Evolutionary conservation across 805 yeast species (phyloP), one percentile per base, ranked within the genome.

Genomic region (Ogataea pilisensis): DNA sequence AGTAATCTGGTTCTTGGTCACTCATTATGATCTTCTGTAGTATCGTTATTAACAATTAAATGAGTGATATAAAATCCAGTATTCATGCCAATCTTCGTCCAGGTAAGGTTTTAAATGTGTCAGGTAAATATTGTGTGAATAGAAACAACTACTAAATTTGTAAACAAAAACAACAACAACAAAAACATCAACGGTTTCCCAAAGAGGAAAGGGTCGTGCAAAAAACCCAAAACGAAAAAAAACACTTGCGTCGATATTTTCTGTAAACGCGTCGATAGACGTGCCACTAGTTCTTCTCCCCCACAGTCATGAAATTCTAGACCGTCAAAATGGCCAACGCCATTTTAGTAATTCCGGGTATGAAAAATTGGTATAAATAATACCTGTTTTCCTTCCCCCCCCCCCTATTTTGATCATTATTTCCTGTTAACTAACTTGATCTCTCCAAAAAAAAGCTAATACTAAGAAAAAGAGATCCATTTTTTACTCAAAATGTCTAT

Each of bases 401-500:
- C n/a, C n/a, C n/a, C n/a, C n/a, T n/a, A n/a, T n/a, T n/a, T n/a
- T n/a, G n/a, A n/a, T n/a, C n/a, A n/a, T n/a, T n/a, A n/a, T n/a
- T n/a, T n/a, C n/a, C n/a, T n/a, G n/a, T n/a, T n/a, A n/a, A n/a
- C n/a, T n/a, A n/a, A n/a, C n/a, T n/a, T n/a, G n/a, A n/a, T n/a
- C n/a, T n/a, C n/a, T n/a, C n/a, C n/a, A n/a, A n/a, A n/a, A n/a
- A n/a, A n/a, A n/a, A n/a, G n/a, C n/a, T n/a, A n/a, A n/a, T n/a
- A 22, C 26, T 7, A 22, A 22, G 26, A 22, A 22, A 22, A n/a
- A n/a, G n/a, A n/a, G n/a, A n/a, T n/a, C n/a, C n/a, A n/a, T n/a
- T n/a, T n/a, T n/a, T n/a, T n/a, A n/a, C n/a, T n/a, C 39, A 56
- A 30, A 21, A 81, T 81, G 87, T 84, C 93, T 0, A 63, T 85